Percentiles rank a stretch among this genome's conserved stretches.
These are phyloP conservation scores for Solanum chmielewskii DNA, from an alignment of 257 asterid genomes.

Conservation along the genomic window DNA sequence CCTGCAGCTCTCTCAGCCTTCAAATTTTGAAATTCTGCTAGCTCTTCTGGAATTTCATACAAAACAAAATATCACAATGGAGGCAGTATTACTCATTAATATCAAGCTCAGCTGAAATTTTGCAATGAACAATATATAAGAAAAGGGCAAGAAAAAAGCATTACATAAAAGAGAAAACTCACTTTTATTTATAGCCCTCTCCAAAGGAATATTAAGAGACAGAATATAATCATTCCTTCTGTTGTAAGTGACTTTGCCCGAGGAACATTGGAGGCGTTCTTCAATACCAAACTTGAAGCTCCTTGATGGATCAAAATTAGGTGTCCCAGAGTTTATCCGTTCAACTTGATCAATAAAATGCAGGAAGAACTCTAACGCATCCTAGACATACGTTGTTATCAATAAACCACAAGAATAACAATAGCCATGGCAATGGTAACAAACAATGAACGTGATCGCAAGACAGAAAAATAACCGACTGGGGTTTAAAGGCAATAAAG, in stretches of 20 bases:
- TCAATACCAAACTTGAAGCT: slow-evolving; percentile 95
- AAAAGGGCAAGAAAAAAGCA: not conserved
- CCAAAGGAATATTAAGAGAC: slow-evolving; percentile 75
- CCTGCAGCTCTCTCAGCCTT: slow-evolving; percentile 64
- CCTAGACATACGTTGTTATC: slow-evolving; percentile 36
- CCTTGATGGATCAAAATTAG: slow-evolving; percentile 66
- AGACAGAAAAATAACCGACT: not conserved
- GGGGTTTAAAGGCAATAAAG: not conserved
- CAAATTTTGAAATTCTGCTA: slow-evolving; percentile 56
- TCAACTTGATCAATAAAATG: slow-evolving; percentile 95
- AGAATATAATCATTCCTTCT: slow-evolving; percentile 71
- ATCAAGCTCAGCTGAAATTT: not conserved
- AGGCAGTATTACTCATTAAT: not conserved
- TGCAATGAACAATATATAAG: not conserved
- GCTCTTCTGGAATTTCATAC: slow-evolving; percentile 41
- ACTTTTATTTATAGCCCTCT: slow-evolving; percentile 86
- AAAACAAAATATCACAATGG: slow-evolving; percentile 8
- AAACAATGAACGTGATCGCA: not conserved
- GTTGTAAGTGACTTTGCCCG: slow-evolving; percentile 91
- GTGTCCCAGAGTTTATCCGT: slow-evolving; percentile 52
- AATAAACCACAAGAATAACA: slow-evolving; percentile 2
- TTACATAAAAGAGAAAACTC: slow-evolving; percentile 14
- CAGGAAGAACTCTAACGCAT: slow-evolving; percentile 92
- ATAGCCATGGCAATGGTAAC: not conserved
- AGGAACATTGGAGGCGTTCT: slow-evolving; percentile 78